Base-by-base conservation (phyloP, 495 filamentous ascomycete species). In the Penicillium tannophilum region DNA sequence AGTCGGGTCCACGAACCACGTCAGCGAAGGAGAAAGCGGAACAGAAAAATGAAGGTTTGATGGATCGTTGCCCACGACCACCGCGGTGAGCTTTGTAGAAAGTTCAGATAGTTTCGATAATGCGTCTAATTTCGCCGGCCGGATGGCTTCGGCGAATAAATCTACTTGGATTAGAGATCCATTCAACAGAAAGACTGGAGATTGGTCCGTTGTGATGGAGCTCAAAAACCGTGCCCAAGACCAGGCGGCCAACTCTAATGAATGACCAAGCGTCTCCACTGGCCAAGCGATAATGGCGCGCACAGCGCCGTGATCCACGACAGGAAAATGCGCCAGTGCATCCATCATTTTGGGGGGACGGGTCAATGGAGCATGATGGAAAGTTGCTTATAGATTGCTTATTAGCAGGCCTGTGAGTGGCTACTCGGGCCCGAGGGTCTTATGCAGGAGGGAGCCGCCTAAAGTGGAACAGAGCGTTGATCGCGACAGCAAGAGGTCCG, bases 181-280 rank as follows among this genome's bases (percentile, higher is more conserved):
- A 47, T 76, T 70, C 10, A 77, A 56, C 2, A 63, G 6, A 59
- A 81, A 81, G 16, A 72, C 64, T 12, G 71, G 67, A 16, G 55
- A 59, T 24, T 75, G 71, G 16, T 71, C 64, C 16, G 63, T 64
- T 3, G 71, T 73, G 42, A 76, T 79, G 14, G 74, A 70, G 26
- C 64, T 69, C 23, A 81, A 63, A 10, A 80, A 54, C 26, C 54
- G 14, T 17, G 76, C 75, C 79, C 79, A 81, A 39, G 72, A 67
- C 39, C 74, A 44, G 7, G 73, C 64, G 12, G 77, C 30, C 0
- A 63, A 41, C 36, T 78, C 64, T 12, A 59, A 30, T 6, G 70
- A 58, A 45, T 71, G 55, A 43, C 41, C 57, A 11, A 19, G 16
- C 4, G 42, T 55, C 49, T 67, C 61, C 51, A 68, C 56, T 28